Conservation (phyloP, 1,284 basidiomycete species). For the Pterulicium gracile region DNA sequence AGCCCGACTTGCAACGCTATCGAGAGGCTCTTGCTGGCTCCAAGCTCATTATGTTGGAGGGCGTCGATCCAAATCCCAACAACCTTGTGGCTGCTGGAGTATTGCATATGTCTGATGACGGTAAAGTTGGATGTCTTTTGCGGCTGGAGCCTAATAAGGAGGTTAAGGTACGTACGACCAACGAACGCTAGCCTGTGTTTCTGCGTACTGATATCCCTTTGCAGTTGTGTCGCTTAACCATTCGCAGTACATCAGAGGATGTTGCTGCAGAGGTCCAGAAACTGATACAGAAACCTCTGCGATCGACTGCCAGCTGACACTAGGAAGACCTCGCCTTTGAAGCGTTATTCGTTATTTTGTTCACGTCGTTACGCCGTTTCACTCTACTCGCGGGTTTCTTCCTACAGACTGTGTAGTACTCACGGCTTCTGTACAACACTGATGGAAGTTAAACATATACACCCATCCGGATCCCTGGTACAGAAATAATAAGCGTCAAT, state of each 20-base stretch:
- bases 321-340: too few relatives aligned
- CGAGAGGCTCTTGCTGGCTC: conserved; percentile 71
- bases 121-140: conserved; percentile 92
- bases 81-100: conserved; percentile 92
- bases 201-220: conserved; percentile 5
- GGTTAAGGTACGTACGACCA: conserved; percentile 84
- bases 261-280: conserved; percentile 77
- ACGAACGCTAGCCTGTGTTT: conserved; percentile 6
- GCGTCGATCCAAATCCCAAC: conserved; percentile 77
- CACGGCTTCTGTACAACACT: too few relatives aligned
- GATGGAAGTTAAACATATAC: too few relatives aligned
- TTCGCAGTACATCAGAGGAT: conserved; percentile 90
- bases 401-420: too few relatives aligned
- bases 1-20: conserved; percentile 68
- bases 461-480: too few relatives aligned
- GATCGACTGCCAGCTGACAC: too few relatives aligned
- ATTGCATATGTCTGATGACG: conserved; percentile 75
- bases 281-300: conserved; percentile 48
- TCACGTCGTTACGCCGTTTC: too few relatives aligned
- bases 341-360: too few relatives aligned
- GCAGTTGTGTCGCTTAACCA: conserved; percentile 86
- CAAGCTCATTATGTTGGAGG: conserved; percentile 67
- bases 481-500: too few relatives aligned
- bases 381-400: too few relatives aligned
- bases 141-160: conserved; percentile 92